Evolutionary conservation across 2,329 filamentous ascomycete species (phyloP).

Genomic region (Rasamsonia emersonii): DNA sequence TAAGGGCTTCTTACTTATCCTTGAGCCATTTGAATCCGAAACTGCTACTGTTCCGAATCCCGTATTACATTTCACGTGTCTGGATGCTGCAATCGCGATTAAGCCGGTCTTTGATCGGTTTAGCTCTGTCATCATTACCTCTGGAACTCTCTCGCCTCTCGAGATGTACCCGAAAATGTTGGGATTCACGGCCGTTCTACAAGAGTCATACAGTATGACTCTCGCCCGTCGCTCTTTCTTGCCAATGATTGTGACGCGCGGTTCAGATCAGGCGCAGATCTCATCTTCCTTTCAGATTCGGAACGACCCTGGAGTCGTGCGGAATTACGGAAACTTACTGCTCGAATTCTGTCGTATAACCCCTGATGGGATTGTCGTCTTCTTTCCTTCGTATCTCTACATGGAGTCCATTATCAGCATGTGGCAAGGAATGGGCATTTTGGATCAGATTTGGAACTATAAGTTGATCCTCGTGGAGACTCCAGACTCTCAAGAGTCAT

Average conservation of each 20-base stretch:
- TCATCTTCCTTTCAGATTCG: slow-evolving; percentile 92
- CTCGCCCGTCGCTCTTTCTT: slow-evolving; percentile 89
- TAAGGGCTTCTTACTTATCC: slow-evolving; percentile 86
- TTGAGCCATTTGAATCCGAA: slow-evolving; percentile 96
- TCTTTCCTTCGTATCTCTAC: slow-evolving; percentile 97
- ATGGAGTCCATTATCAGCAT: slow-evolving; percentile 99
- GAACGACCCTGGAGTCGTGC: slow-evolving; percentile 91
- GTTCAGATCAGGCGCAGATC: slow-evolving; percentile 86
- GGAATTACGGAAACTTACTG: slow-evolving; percentile 88
- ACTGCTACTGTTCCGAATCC: slow-evolving; percentile 93
- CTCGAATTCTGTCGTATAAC: slow-evolving; percentile 95
- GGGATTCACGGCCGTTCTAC: slow-evolving; percentile 81
- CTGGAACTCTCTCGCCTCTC: slow-evolving; percentile 88
- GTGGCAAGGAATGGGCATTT: slow-evolving; percentile 98
- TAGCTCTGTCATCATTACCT: slow-evolving; percentile 96
- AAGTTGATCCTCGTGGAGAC: slow-evolving; percentile 98
- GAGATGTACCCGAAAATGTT: slow-evolving; percentile 99
- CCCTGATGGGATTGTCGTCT: slow-evolving; percentile 95
- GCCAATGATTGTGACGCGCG: slow-evolving; percentile 93
- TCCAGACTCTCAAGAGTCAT: slow-evolving; percentile 93
- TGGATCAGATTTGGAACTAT: slow-evolving; percentile 98
- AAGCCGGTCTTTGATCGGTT: slow-evolving; percentile 97
- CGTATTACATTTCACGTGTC: slow-evolving; percentile 90
- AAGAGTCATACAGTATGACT: slow-evolving; percentile 97
- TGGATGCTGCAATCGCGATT: slow-evolving; percentile 96